Percentiles rank a stretch among this genome's conserved stretches.
Evolutionary conservation across 2,329 filamentous ascomycete species (phyloP).

Genomic region (Exophiala spinifera): DNA sequence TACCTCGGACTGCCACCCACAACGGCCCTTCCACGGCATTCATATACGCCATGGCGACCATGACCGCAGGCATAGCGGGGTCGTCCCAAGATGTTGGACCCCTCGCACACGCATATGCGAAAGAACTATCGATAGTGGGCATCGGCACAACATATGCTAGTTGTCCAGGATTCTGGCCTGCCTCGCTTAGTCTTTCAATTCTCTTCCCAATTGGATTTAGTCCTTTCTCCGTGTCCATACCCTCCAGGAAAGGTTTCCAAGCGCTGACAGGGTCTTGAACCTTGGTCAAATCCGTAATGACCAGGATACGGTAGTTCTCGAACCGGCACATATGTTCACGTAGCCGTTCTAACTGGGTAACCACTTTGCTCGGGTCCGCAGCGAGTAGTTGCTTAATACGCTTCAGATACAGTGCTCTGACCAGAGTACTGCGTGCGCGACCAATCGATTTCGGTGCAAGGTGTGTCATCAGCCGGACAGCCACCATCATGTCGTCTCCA

Average conservation of each 20-base stretch:
- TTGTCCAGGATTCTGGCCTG: constrained; percentile 71
- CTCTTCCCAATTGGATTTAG: constrained; percentile 70
- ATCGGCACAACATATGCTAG: constrained; percentile 81
- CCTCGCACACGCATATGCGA: constrained; percentile 69
- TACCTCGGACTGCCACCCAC: constrained; percentile 89
- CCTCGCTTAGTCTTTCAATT: constrained; percentile 67
- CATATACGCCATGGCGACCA: constrained; percentile 87
- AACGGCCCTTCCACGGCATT: constrained; percentile 91
- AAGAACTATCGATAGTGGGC: constrained; percentile 89
- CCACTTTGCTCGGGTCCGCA: constrained; percentile 69
- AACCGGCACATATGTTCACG: constrained; percentile 74
- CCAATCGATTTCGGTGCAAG: constrained; percentile 71
- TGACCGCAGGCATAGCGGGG: constrained; percentile 73
- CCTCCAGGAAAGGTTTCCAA: constrained; percentile 65
- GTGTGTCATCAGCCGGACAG: constrained; percentile 73
- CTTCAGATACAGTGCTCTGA: constrained; percentile 84
- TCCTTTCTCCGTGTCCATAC: constrained; percentile 51
- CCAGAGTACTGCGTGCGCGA: constrained; percentile 75
- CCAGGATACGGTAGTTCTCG: constrained; percentile 79
- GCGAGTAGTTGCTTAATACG: constrained; percentile 77
- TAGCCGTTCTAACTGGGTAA: constrained; percentile 74
- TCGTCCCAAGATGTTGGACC: constrained; percentile 75
- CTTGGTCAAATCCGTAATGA: constrained; percentile 75
- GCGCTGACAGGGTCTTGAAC: constrained; percentile 71
- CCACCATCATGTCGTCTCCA: constrained; percentile 61